A percentile compares a stretch with the other conserved stretches of the same genome.
phyloP scores from a whole-genome alignment of 306 rosid genomes.

The Gillenia trifoliata region DNA sequence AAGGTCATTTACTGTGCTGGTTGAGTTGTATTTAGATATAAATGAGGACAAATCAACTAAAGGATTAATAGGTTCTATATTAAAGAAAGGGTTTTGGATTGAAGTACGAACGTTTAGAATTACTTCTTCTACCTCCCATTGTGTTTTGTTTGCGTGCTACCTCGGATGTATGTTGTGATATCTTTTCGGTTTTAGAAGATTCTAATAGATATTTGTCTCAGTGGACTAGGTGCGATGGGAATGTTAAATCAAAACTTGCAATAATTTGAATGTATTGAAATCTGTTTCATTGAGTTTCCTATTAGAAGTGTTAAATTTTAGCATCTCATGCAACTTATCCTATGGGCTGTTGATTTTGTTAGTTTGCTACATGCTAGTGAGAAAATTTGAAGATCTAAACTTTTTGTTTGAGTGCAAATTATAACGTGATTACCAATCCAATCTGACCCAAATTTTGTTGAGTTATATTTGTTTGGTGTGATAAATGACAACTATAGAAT shows the following conservation, averaged over 20 bases:
- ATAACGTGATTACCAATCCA: not conserved
- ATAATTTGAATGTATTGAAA: not conserved
- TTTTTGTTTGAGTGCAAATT: not conserved
- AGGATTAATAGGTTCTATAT: not conserved
- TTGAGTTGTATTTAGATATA: not conserved
- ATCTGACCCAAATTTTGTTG: not conserved
- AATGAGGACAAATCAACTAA: not conserved
- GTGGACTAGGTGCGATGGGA: not conserved
- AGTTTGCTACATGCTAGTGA: not conserved
- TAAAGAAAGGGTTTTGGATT: conserved; percentile 21
- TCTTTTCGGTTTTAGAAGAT: not conserved
- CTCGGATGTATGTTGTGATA: not conserved
- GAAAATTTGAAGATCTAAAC: not conserved
- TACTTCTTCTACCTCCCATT: not conserved
- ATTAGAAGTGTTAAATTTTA: not conserved
- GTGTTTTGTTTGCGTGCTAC: not conserved
- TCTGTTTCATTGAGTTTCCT: not conserved
- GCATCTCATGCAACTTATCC: not conserved
- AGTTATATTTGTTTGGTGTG: not conserved
- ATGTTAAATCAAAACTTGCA: not conserved
- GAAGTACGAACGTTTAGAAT: conserved; percentile 77
- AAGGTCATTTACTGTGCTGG: not conserved
- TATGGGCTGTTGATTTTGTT: not conserved
- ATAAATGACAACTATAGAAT: not conserved
- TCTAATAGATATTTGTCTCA: not conserved